Conservation (phyloP, 176 grass and related monocot species). For the Ensete glaucum region DNA sequence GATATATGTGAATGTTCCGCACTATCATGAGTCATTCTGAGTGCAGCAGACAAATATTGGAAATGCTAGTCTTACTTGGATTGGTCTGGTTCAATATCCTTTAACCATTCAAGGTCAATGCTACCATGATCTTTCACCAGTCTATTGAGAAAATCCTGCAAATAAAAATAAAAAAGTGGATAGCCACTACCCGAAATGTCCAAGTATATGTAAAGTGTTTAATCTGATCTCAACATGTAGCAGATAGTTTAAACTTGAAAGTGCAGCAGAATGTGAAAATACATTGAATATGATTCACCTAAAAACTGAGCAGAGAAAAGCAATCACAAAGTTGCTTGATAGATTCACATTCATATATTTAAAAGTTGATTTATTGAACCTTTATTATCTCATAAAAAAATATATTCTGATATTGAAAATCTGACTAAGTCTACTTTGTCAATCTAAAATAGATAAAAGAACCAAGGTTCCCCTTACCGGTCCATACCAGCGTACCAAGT, state of each 20-base stretch:
- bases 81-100: constrained; percentile 50
- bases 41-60: background rate
- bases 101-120: constrained; percentile 96
- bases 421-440: background rate
- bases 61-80: constrained; percentile 57
- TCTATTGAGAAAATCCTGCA: constrained; percentile 78
- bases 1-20: constrained; percentile 9
- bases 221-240: background rate
- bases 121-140: constrained; percentile 83
- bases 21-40: constrained; percentile 11
- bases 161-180: constrained; percentile 15
- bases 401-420: background rate
- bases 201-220: background rate
- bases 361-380: too few species aligned
- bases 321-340: background rate
- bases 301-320: background rate
- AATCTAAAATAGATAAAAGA: too few species aligned
- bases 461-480: too few species aligned
- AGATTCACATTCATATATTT: background rate
- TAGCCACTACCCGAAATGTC: background rate
- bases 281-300: background rate
- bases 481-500: too few species aligned
- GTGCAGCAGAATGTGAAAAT: background rate
- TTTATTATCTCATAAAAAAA: too few species aligned
- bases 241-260: background rate